Conservation (phyloP, 2,329 filamentous ascomycete species). For the Penicillium sp. region DNA sequence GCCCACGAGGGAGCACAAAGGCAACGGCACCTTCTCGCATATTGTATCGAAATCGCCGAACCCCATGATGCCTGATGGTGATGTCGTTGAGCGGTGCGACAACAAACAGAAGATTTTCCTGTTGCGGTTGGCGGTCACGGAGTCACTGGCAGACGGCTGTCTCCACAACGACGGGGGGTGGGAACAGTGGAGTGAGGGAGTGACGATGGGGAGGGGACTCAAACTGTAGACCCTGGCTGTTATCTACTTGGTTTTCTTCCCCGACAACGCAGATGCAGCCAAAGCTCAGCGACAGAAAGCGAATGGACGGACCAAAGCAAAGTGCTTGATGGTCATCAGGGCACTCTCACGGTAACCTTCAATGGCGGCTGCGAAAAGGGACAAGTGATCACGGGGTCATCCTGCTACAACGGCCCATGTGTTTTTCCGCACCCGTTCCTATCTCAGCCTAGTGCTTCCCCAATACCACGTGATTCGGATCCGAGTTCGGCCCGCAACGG, state of each 20-base stretch:
- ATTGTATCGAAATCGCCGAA: conserved; percentile 90
- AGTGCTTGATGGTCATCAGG: neutral
- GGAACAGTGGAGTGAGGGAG: conserved; percentile 26
- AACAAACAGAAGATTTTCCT: conserved; percentile 21
- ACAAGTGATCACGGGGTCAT: conserved; percentile 33
- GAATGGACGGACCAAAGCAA: neutral
- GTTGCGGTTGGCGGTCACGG: conserved; percentile 30
- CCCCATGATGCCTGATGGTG: conserved; percentile 63
- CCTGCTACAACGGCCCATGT: conserved; percentile 30
- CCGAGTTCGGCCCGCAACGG: conserved; percentile 9
- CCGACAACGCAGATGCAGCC: neutral
- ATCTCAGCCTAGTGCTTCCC: conserved; percentile 24
- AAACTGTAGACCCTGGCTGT: conserved; percentile 1
- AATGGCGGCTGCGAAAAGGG: conserved; percentile 19
- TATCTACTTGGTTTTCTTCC: conserved; percentile 1
- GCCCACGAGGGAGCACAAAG: conserved; percentile 85
- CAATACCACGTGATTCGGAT: conserved; percentile 15
- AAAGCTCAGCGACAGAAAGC: neutral
- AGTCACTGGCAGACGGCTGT: conserved; percentile 28
- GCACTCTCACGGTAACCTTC: neutral
- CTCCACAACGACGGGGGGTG: conserved; percentile 37
- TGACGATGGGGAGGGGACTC: conserved; percentile 15
- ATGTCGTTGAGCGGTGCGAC: conserved; percentile 18
- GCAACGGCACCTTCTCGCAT: conserved; percentile 83
- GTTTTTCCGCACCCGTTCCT: conserved; percentile 22